These are phyloP conservation scores for Prinsepia uniflora DNA, from an alignment of 306 rosid genomes.

Conservation along the genomic window DNA sequence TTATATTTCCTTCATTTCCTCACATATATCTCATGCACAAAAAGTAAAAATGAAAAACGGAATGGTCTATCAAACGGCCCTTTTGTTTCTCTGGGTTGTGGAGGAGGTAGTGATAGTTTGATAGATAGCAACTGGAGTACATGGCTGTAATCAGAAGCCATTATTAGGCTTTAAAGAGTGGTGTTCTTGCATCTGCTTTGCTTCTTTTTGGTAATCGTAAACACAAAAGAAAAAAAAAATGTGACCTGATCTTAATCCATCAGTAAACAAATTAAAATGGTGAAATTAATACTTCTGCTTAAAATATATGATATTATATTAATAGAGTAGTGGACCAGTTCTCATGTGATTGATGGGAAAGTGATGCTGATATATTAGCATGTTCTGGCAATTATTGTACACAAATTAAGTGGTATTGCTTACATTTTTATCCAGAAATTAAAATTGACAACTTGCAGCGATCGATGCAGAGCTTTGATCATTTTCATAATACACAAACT, in stretches of 20 bases:
- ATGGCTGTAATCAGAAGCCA: neutral
- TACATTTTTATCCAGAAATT: constrained; percentile 1
- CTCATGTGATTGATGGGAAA: constrained; percentile 1
- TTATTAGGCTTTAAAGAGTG: neutral
- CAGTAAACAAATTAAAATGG: too few relatives aligned
- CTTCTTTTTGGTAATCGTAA: neutral
- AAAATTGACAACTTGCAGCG: constrained; percentile 8
- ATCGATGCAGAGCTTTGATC: neutral
- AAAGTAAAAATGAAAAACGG: too few relatives aligned
- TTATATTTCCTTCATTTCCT: neutral
- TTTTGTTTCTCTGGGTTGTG: neutral
- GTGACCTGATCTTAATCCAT: too few relatives aligned
- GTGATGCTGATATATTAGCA: constrained; percentile 22
- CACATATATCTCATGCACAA: too few relatives aligned
- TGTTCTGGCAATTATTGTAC: constrained; percentile 16
- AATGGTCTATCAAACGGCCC: too few relatives aligned
- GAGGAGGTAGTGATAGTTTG: neutral
- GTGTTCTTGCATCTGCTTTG: constrained; percentile 1
- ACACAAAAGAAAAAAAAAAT: too few relatives aligned
- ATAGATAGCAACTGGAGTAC: neutral
- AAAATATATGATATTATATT: neutral
- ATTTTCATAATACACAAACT: neutral
- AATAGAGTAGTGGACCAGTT: neutral
- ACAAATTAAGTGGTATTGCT: constrained; percentile 9
- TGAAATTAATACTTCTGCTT: too few relatives aligned